Evolutionary conservation across 1,139 yeast species (phyloP), one percentile per base, ranked within the genome.

Genomic region (Pichiaceae sp.): DNA sequence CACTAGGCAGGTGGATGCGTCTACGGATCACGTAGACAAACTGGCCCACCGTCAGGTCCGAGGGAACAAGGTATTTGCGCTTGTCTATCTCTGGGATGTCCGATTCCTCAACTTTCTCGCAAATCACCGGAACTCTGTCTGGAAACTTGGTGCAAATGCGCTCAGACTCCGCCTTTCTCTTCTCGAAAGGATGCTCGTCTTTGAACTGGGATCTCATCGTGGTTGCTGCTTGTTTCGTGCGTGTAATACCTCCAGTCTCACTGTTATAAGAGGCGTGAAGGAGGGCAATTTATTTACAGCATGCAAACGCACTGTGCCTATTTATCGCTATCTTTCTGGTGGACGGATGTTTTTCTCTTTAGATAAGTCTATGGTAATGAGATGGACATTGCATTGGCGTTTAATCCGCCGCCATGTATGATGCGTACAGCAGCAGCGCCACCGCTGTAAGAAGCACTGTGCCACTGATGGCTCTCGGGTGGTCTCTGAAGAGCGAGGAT

Each of bases 21-120:
- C 89, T 87, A 63, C 98, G 80, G 53, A 91, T 86, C 42, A 91
- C 98, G 56, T 91, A 91, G 38, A 91, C 97, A 66, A 91, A 89
- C 62, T 91, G 98, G 28, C 98, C 98, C 43, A 91, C 96, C 0
- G 97, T 86, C 54, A 91, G 72, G 60, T 93, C 98, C 25, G 91
- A 82, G 9, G 98, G 98, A 9, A 91, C 98, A 51, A 91, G 73
- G 57, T 91, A 91, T 66, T 91, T 91, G 62, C 96, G 82, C 72
- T 91, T 91, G 63, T 91, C 98, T 57, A 91, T 87, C 51, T 89
- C 93, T 38, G 94, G 95, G 47, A 91, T 85, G 59, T 91, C 97
- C 35, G 95, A 82, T 64, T 91, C 91, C 64, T 89, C 97, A 31
- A 91, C 97, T 66, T 89, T 84, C 65, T 91, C 98, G 62, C 98